A percentile compares a stretch with the other conserved stretches of the same genome.
Evolutionary conservation across 1,284 basidiomycete genomes (phyloP).

Genomic region (Heterobasidion annosum): DNA sequence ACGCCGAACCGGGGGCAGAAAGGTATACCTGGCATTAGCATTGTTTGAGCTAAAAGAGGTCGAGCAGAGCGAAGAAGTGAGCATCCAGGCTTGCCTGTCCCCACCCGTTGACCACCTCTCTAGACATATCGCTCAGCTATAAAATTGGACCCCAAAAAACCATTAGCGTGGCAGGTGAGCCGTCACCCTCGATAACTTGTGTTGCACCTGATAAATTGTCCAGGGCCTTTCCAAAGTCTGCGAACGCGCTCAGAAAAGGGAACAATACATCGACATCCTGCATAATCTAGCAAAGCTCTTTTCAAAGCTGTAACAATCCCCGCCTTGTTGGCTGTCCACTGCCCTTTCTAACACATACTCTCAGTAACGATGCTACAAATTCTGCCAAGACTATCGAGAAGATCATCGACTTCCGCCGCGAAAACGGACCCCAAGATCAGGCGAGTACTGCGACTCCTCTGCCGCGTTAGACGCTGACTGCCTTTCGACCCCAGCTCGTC

Average conservation of each 20-base stretch:
- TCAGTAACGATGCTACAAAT: slow-evolving; percentile 69
- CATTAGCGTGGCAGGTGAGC: slow-evolving; percentile 71
- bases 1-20: slow-evolving; percentile 31
- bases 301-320: slow-evolving; percentile 42
- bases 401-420: slow-evolving; percentile 10
- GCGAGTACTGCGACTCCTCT: background rate
- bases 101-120: background rate
- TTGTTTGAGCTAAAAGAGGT: slow-evolving; percentile 62
- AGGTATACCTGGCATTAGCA: slow-evolving; percentile 78
- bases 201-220: background rate
- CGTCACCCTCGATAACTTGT: background rate
- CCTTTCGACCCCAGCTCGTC: slow-evolving; percentile 41
- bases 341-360: no score
- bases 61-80: slow-evolving; percentile 77
- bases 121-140: slow-evolving; percentile 75
- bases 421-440: slow-evolving; percentile 7
- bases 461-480: background rate
- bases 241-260: slow-evolving; percentile 53
- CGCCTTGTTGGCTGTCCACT: background rate
- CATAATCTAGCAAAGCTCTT: slow-evolving; percentile 44
- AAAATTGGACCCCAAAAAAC: slow-evolving; percentile 50
- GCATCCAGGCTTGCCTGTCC: slow-evolving; percentile 3
- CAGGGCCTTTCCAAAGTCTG: slow-evolving; percentile 74
- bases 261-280: slow-evolving; percentile 47
- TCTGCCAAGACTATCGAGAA: slow-evolving; percentile 37